Percentiles rank a stretch among this genome's conserved stretches.
Evolutionary conservation across 1,284 basidiomycete genomes (phyloP).

Genomic region (Xerocomus nothofagi): DNA sequence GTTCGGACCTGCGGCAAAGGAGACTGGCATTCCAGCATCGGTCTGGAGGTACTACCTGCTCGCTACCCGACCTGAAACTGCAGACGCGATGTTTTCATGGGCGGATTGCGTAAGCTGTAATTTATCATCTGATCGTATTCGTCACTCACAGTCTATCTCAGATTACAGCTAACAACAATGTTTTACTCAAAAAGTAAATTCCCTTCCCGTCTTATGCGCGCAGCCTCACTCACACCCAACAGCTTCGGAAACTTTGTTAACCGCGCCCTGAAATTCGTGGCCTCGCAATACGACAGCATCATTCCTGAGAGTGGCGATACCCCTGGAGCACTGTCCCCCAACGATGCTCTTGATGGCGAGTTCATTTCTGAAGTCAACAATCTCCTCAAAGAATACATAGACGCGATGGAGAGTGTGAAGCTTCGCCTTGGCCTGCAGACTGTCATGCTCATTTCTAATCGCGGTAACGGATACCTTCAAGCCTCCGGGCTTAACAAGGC

Average conservation of each 20-base stretch:
- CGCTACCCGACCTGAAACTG: conserved; percentile 90
- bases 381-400: conserved; percentile 80
- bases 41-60: conserved; percentile 99
- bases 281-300: conserved; percentile 80
- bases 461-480: conserved; percentile 95
- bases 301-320: conserved; percentile 78
- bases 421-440: conserved; percentile 84
- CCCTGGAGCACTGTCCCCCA: conserved; percentile 65
- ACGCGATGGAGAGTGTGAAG: conserved; percentile 91
- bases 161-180: conserved; percentile 92
- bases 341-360: conserved; percentile 69
- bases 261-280: conserved; percentile 88
- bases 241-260: conserved; percentile 99
- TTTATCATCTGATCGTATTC: not conserved
- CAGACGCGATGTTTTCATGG: conserved; percentile 98
- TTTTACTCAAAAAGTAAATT: conserved; percentile 88
- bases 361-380: conserved; percentile 84
- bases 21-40: conserved; percentile 89
- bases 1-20: conserved; percentile 92
- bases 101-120: conserved; percentile 71
- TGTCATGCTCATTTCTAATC: conserved; percentile 88
- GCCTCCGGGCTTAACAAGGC: conserved; percentile 91
- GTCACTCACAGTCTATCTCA: conserved; percentile 28
- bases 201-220: not conserved
- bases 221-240: conserved; percentile 10